Conservation (phyloP, 768 basidiomycete species). For the Boletus rubescentipes region DNA sequence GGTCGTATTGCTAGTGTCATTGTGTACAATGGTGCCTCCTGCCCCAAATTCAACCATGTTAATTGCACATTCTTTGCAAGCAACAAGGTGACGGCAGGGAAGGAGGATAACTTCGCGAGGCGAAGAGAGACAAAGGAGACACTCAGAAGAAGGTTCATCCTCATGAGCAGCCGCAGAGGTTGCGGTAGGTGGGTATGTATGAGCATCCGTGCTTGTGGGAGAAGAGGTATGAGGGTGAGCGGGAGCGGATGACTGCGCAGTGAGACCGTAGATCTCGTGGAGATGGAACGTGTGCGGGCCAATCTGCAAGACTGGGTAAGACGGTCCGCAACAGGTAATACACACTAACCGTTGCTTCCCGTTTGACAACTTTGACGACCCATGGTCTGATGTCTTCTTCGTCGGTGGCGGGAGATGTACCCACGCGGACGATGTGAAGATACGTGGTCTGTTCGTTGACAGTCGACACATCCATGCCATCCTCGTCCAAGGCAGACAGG, state of each 20-base stretch:
- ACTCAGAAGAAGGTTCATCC: slow-evolving; percentile 81
- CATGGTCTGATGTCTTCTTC: slow-evolving; percentile 71
- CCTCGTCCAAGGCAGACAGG: slow-evolving; percentile 77
- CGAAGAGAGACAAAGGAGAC: slow-evolving; percentile 85
- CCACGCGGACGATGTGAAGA: slow-evolving; percentile 77
- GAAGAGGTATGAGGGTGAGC: slow-evolving; percentile 38
- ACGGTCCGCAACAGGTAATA: not conserved
- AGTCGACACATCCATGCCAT: slow-evolving; percentile 62
- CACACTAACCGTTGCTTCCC: slow-evolving; percentile 73
- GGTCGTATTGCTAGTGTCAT: slow-evolving; percentile 37
- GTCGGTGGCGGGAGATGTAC: slow-evolving; percentile 39
- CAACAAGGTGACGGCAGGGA: slow-evolving; percentile 91
- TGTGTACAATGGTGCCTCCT: slow-evolving; percentile 78
- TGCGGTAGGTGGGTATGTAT: slow-evolving; percentile 48
- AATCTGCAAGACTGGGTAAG: slow-evolving; percentile 50
- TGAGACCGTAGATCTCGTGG: slow-evolving; percentile 92
- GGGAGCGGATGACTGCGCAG: slow-evolving; percentile 48
- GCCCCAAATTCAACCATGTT: slow-evolving; percentile 99
- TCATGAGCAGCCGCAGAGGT: slow-evolving; percentile 38
- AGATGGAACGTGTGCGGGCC: slow-evolving; percentile 92
- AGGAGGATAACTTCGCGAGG: slow-evolving; percentile 91
- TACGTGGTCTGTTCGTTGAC: slow-evolving; percentile 89
- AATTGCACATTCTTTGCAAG: slow-evolving; percentile 91
- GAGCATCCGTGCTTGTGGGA: slow-evolving; percentile 36
- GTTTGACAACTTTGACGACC: slow-evolving; percentile 90